Percentiles rank a stretch among this genome's conserved stretches.
These are phyloP conservation scores for Pseudohyphozyma bogoriensis DNA, from an alignment of 768 basidiomycete species.

Conservation along the genomic window DNA sequence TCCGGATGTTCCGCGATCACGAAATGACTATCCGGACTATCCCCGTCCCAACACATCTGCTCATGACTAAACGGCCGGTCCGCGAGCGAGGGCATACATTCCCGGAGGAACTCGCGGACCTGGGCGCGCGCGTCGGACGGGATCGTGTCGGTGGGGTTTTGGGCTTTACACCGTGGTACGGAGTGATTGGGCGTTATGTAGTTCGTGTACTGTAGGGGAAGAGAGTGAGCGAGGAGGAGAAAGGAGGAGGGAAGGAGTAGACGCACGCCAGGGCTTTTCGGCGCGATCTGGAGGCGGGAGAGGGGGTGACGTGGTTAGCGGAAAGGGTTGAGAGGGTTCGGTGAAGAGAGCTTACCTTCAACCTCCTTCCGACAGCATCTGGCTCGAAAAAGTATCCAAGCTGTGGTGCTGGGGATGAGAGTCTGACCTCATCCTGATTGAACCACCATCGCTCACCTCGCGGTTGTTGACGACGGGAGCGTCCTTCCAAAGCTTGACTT, in stretches of 20 bases:
- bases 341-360: no score
- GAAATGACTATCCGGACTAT: conserved; percentile 10
- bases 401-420: no score
- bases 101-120: conserved; percentile 7
- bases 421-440: no score
- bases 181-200: conserved; percentile 8
- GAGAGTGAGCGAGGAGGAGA: no score
- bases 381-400: conserved; percentile 21
- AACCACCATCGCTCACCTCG: no score
- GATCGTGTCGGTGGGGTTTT: conserved; percentile 13
- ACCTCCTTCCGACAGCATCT: background rate
- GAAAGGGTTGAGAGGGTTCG: no score
- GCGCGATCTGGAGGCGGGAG: no score
- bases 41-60: conserved; percentile 18
- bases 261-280: no score
- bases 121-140: conserved; percentile 1
- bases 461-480: conserved; percentile 21
- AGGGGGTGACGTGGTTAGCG: conserved; percentile 3
- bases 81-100: conserved; percentile 3
- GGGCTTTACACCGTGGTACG: conserved; percentile 3
- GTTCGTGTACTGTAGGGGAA: conserved; percentile 10
- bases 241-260: no score
- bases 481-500: background rate
- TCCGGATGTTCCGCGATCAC: conserved; percentile 10
- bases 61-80: conserved; percentile 6